Percentiles rank a stretch among this genome's conserved stretches.
These are phyloP conservation scores for Tylopilus felleus DNA, from an alignment of 768 basidiomycete species.

Conservation along the genomic window DNA sequence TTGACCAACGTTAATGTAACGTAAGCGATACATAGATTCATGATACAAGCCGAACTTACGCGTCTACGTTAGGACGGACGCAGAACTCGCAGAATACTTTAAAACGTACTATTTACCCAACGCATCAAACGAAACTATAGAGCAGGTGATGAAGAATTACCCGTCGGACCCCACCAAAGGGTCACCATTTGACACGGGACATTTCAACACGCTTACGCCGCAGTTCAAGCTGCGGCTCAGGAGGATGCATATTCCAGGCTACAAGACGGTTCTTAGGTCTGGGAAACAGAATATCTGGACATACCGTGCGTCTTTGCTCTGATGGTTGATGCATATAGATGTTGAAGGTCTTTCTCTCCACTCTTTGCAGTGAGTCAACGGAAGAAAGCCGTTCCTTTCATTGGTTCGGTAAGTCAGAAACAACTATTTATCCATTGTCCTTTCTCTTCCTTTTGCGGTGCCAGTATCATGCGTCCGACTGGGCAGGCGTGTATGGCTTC, in stretches of 20 bases:
- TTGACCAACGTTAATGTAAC: background rate
- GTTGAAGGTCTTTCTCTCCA: too few relatives aligned
- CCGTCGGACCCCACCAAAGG: slow-evolving; percentile 41
- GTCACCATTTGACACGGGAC: slow-evolving; percentile 52
- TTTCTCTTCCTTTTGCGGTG: too few relatives aligned
- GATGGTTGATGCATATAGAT: too few relatives aligned
- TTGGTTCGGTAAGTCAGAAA: too few relatives aligned
- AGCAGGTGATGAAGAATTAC: slow-evolving; percentile 32
- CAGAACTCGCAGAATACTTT: background rate
- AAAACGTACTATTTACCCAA: slow-evolving; percentile 24
- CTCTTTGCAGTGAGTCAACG: too few relatives aligned
- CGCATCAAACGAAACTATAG: slow-evolving; percentile 20
- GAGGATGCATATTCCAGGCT: slow-evolving; percentile 54
- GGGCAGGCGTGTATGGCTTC: too few relatives aligned
- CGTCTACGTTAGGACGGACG: background rate
- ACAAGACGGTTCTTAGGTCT: slow-evolving; percentile 41
- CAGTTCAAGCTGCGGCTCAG: slow-evolving; percentile 51
- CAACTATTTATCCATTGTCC: too few relatives aligned
- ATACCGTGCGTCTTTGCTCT: slow-evolving; percentile 12
- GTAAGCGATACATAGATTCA: background rate
- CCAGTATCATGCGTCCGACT: too few relatives aligned
- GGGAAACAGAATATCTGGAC: slow-evolving; percentile 41
- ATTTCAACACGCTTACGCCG: too few relatives aligned
- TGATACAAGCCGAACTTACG: too few relatives aligned
- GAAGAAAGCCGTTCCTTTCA: too few relatives aligned